Conservation (phyloP, 2,329 filamentous ascomycete genomes). For the Aspergillus caelatus region DNA sequence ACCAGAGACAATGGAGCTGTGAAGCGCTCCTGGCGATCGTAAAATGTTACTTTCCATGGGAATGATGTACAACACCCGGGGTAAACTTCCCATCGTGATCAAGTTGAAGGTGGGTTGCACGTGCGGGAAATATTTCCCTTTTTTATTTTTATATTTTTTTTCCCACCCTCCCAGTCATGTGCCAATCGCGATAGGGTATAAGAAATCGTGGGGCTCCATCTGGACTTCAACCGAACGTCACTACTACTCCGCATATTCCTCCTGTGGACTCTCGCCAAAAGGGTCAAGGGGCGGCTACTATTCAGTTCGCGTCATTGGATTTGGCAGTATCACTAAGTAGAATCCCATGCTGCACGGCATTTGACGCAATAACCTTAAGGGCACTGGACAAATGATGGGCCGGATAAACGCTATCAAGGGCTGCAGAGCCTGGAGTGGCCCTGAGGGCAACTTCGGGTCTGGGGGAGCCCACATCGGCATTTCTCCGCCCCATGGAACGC, state of each 20-base stretch:
- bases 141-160: not conserved
- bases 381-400: not conserved
- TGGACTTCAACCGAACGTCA: not conserved
- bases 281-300: not conserved
- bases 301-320: not conserved
- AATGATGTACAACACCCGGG: conserved; percentile 1
- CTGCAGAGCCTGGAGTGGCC: not conserved
- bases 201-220: not conserved
- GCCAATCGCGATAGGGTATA: not conserved
- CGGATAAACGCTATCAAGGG: not conserved
- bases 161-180: not conserved
- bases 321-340: not conserved
- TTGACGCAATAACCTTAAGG: not conserved
- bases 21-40: not conserved
- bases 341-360: not conserved
- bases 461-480: conserved; percentile 5
- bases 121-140: conserved; percentile 25
- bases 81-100: conserved; percentile 13
- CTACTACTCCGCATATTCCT: not conserved
- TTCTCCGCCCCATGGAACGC: conserved; percentile 8
- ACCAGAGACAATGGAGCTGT: conserved; percentile 3
- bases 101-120: not conserved
- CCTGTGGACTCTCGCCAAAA: not conserved
- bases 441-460: not conserved
- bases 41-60: not conserved